Evolutionary conservation across 2,329 filamentous ascomycete species (phyloP), one percentile per base, ranked within the genome.

Genomic region (Cladosporium phlei): DNA sequence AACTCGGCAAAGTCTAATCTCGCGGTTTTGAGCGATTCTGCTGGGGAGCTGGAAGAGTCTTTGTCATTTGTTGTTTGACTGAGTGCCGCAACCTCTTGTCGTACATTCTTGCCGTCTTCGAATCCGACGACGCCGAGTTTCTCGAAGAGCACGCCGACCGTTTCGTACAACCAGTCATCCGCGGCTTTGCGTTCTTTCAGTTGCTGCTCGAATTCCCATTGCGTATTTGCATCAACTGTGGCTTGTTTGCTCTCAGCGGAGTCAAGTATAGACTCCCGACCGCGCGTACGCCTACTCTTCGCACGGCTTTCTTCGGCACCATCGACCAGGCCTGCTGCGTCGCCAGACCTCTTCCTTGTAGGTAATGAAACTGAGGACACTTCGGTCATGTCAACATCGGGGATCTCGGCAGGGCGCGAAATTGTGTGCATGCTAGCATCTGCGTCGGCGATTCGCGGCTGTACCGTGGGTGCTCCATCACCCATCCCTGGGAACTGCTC

Each of bases 201-300:
- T 38, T 77, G 74, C 46, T 78, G 71, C 52, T 78, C 73, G 48
- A 75, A 74, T 54, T 77, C 73, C 57, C 73, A 78, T 14, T 67
- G 68, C 35, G 70, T 68, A 49, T 81, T 78, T 30, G 77, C 73
- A 21, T 69, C 64, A 16, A 60, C 50, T 20, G 55, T 52, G n/a
- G 60, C 53, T 49, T 63, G 56, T 14, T 58, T 52, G 12, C 70
- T 64, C 16, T 74, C 70, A 28, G 75, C 73, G 4, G 66, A 64
- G 24, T 71, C 71, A 9, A 66, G 53, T 39, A 75, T 68, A 7
- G 76, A 77, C 52, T 82, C 79, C 51, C 80, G 72, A 22, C 78
- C 77, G 43, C 79, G 74, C 14, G 80, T 74, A 27, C 80, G 73
- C 56, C 80, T 79, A 59, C 79, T 82, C 56, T 79, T 79, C 10